Conservation (phyloP, 345 rosid species). For the Psidium guajava region DNA sequence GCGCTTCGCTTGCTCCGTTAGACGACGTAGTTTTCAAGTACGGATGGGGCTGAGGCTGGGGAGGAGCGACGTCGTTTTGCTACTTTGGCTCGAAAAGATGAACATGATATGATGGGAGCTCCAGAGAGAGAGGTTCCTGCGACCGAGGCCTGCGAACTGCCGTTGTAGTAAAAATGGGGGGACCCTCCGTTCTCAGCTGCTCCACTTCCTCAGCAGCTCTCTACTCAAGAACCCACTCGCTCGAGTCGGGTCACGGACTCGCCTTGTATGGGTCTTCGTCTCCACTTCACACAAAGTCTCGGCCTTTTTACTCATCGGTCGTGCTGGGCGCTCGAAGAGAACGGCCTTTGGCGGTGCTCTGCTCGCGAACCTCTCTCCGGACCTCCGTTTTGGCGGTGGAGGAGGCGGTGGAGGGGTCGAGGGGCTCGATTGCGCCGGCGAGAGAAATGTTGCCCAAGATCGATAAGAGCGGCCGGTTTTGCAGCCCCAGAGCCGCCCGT, state of each 20-base stretch:
- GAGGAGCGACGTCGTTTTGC: neutral
- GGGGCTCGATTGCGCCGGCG: constrained; percentile 3
- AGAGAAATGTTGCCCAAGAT: constrained; percentile 60
- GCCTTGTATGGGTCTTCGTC: neutral
- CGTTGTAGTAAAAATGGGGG: constrained; percentile 27
- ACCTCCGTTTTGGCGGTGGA: constrained; percentile 33
- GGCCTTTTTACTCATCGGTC: neutral
- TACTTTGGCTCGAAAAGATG: neutral
- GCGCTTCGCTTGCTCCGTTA: neutral
- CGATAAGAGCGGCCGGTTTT: constrained; percentile 85
- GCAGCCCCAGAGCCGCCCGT: constrained; percentile 97
- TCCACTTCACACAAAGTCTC: neutral
- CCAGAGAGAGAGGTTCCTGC: neutral
- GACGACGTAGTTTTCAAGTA: neutral
- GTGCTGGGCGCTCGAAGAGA: neutral
- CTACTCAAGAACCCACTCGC: neutral
- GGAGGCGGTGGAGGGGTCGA: constrained; percentile 16
- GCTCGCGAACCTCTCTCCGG: constrained; percentile 11
- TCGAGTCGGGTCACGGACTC: neutral
- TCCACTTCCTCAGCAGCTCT: constrained; percentile 1
- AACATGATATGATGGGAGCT: neutral
- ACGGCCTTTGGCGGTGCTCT: neutral
- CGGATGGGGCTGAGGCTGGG: neutral
- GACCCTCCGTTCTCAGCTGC: constrained; percentile 22
- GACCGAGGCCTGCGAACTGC: constrained; percentile 12